Evolutionary conservation across 2,329 filamentous ascomycete genomes (phyloP), one percentile per base, ranked within the genome.

Genomic region (Penicillium sp.): DNA sequence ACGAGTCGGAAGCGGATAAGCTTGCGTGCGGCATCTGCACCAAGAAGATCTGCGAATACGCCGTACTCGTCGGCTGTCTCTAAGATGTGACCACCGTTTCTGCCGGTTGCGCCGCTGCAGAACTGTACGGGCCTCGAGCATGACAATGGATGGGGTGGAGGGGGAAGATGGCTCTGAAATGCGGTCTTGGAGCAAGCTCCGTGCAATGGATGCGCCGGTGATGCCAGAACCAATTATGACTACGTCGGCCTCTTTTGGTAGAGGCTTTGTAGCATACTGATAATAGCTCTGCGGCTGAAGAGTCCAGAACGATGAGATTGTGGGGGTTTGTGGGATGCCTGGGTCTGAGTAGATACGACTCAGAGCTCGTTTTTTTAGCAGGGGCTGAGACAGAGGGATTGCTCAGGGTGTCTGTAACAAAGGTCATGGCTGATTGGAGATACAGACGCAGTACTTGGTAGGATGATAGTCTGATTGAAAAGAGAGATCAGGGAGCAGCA

Each of bases 291-390:
- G 68, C 0, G 59, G 59, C 0, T 58, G 49, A 30, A 61, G 51
- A 14, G 70, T 57, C 70, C 71, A 74, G 52, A 70, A 72, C 0
- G 73, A 69, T 1, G 63, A 56, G 0, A 72, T 76, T 2, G 72
- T 67, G 4, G 65, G 57, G 4, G 42, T 41, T 8, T 56, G 16
- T 2, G 67, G 67, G 0, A 69, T 53, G 1, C 67, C 66, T 1
- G 67, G 67, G 29, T 69, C 66, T 14, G 65, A 41, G 43, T 59
- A 54, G 8, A 58, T 58, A 23, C 67, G 62, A 26, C 64, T 26
- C 13, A 69, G 48, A 30, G 67, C 67, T 39, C 58, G 38, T 51
- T 67, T 64, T 64, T 10, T 62, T 57, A n/a, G 56, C 56, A 29
- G 50, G 11, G 6, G 44, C 38, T 18, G 67, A 58, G 27, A 67